Conservation (phyloP, 225 moss, liverwort and hornwort genomes). For the Physcomitrium patens region DNA sequence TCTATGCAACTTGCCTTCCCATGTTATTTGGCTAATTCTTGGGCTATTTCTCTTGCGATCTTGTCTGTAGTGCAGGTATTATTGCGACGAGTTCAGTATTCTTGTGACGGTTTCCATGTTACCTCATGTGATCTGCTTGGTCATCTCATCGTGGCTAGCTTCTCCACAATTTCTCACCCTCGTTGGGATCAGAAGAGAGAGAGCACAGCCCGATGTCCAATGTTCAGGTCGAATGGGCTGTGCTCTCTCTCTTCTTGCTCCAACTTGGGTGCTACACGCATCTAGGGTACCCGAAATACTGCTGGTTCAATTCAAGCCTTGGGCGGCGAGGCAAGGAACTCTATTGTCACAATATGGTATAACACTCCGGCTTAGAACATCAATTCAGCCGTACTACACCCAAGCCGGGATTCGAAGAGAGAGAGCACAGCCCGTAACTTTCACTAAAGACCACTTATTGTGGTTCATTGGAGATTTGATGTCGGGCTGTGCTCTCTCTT, state of each 20-base stretch:
- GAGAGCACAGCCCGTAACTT: constrained; percentile 76
- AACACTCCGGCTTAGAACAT: constrained; percentile 19
- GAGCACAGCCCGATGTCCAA: constrained; percentile 60
- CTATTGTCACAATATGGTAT: constrained; percentile 2
- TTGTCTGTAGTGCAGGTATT: constrained; percentile 28
- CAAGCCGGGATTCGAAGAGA: constrained; percentile 79
- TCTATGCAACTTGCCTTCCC: neutral
- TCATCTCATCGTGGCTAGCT: neutral
- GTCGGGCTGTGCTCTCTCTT: constrained; percentile 80
- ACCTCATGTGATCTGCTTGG: constrained; percentile 18
- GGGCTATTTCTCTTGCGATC: constrained; percentile 4
- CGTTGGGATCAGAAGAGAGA: constrained; percentile 70
- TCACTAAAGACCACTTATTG: constrained; percentile 17
- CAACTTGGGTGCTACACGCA: constrained; percentile 44
- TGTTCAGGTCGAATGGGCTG: constrained; percentile 46
- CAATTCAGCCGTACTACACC: constrained; percentile 33
- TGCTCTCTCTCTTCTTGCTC: constrained; percentile 68
- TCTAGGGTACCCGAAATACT: constrained; percentile 18
- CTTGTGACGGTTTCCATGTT: constrained; percentile 20
- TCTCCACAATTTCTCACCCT: constrained; percentile 38
- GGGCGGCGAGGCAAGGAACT: constrained; percentile 22
- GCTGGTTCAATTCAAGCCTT: constrained; percentile 16
- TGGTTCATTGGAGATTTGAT: constrained; percentile 28
- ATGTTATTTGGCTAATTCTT: neutral
- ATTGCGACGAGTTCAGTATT: constrained; percentile 21